Percentiles rank a stretch among this genome's conserved stretches.
phyloP scores from a whole-genome alignment of 2,329 filamentous ascomycete genomes.

The Huntiella omanensis region DNA sequence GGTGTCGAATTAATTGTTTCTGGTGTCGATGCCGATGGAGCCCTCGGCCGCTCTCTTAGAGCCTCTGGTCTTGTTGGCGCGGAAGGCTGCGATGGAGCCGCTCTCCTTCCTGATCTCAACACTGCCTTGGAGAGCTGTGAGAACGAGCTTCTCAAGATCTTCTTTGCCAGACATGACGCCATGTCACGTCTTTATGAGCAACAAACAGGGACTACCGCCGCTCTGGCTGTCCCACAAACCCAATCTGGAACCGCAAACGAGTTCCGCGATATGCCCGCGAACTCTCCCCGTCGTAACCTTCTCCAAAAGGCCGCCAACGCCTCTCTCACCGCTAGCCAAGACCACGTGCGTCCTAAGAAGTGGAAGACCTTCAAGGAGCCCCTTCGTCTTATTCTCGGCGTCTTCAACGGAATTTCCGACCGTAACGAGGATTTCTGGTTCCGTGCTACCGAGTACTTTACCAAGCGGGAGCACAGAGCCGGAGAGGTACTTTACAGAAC shows the following conservation, averaged over 20 bases:
- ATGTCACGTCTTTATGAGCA: constrained; percentile 20
- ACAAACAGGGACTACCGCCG: constrained; percentile 25
- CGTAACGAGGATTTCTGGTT: constrained; percentile 96
- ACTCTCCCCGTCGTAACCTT: constrained; percentile 64
- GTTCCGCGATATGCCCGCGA: constrained; percentile 28
- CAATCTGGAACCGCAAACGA: constrained; percentile 13
- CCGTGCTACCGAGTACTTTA: constrained; percentile 56
- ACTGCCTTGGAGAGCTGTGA: constrained; percentile 87
- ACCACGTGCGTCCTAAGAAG: constrained; percentile 38
- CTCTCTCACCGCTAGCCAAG: constrained; percentile 38
- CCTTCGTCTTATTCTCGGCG: constrained; percentile 75
- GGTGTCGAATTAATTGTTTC: constrained; percentile 68
- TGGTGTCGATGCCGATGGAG: constrained; percentile 56
- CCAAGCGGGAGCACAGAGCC: constrained; percentile 43
- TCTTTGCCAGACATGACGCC: constrained; percentile 53
- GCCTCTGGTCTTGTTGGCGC: constrained; percentile 61
- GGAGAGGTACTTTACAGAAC: constrained; percentile 61
- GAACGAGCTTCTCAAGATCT: constrained; percentile 72
- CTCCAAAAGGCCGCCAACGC: constrained; percentile 56
- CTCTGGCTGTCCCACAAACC: constrained; percentile 28
- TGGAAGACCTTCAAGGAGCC: constrained; percentile 85
- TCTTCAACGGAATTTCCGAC: constrained; percentile 75
- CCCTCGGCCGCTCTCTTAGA: constrained; percentile 59
- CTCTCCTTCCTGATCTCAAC: constrained; percentile 76
- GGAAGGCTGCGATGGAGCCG: constrained; percentile 47